Conservation (phyloP, 305 asterid species). For the Striga hermonthica region DNA sequence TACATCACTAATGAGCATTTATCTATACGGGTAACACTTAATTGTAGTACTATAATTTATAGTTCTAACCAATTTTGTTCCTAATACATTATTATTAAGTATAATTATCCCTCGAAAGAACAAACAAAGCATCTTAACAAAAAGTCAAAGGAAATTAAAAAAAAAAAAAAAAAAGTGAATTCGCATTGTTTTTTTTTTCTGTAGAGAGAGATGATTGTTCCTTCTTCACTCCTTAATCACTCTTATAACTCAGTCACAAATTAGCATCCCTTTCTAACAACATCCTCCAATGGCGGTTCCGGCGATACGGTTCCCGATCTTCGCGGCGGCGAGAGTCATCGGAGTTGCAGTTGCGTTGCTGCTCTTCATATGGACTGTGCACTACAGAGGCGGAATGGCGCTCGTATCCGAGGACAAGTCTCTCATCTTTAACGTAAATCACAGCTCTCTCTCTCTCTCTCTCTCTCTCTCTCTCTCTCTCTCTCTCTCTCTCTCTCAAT, state of each 20-base stretch:
- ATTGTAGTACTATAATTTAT: too few relatives aligned
- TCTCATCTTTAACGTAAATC: conserved; percentile 69
- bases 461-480: background rate
- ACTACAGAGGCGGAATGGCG: conserved; percentile 89
- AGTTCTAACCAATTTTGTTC: too few relatives aligned
- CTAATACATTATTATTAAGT: too few relatives aligned
- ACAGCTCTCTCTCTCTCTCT: background rate
- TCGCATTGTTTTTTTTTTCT: too few relatives aligned
- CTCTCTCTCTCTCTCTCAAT: background rate
- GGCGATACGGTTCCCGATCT: conserved; percentile 65
- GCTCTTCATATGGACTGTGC: conserved; percentile 63
- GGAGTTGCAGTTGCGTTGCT: conserved; percentile 53
- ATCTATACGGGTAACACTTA: too few relatives aligned
- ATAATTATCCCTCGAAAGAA: too few relatives aligned
- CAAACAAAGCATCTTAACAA: too few relatives aligned
- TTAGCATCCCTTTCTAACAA: background rate
- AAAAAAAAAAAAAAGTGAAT: too few relatives aligned
- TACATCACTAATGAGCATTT: too few relatives aligned
- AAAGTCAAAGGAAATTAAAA: too few relatives aligned
- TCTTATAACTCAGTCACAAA: background rate
- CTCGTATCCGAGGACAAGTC: conserved; percentile 64
- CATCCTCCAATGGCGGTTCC: conserved; percentile 53
- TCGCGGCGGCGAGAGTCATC: conserved; percentile 49
- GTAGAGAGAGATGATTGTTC: background rate
- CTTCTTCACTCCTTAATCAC: conserved; percentile 10